These are phyloP conservation scores for Boletus pseudo-olivaceus DNA, from an alignment of 768 basidiomycete genomes.

Conservation along the genomic window DNA sequence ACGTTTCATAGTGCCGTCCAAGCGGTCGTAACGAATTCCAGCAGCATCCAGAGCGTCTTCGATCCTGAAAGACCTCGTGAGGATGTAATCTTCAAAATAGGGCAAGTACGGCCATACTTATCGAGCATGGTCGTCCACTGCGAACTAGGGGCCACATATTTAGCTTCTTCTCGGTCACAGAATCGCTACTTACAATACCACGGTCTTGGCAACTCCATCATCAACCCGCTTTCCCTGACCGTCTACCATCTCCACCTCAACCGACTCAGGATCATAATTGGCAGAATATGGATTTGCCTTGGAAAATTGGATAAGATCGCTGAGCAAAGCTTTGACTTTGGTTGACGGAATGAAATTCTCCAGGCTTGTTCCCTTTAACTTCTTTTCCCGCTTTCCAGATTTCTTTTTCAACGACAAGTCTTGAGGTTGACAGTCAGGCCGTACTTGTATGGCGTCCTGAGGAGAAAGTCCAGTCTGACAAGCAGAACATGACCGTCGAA, in stretches of 20 bases:
- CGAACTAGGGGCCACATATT: conserved; percentile 48
- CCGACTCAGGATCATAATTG: conserved; percentile 76
- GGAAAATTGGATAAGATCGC: conserved; percentile 79
- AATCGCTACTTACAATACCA: conserved; percentile 78
- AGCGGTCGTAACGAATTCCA: conserved; percentile 82
- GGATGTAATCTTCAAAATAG: conserved; percentile 1
- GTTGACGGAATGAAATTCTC: conserved; percentile 76
- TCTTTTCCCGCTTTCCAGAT: conserved; percentile 60
- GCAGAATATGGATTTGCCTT: conserved; percentile 78
- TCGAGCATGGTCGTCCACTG: conserved; percentile 96
- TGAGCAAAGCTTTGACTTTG: conserved; percentile 80
- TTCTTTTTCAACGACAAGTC: conserved; percentile 56
- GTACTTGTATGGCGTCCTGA: conserved; percentile 81
- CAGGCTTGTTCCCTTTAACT: conserved; percentile 47
- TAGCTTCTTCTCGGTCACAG: conserved; percentile 13
- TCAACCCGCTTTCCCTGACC: conserved; percentile 66
- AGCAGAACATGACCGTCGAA: conserved; percentile 65
- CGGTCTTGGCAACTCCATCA: conserved; percentile 77
- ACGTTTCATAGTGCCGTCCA: conserved; percentile 98
- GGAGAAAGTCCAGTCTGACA: conserved; percentile 70
- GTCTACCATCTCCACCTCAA: conserved; percentile 78
- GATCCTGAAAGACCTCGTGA: conserved; percentile 46
- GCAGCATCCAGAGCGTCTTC: conserved; percentile 85
- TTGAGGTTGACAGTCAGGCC: conserved; percentile 48
- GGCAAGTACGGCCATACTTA: conserved; percentile 46